phyloP scores from a whole-genome alignment of 495 filamentous ascomycete species.

The Aspergillus leporis region DNA sequence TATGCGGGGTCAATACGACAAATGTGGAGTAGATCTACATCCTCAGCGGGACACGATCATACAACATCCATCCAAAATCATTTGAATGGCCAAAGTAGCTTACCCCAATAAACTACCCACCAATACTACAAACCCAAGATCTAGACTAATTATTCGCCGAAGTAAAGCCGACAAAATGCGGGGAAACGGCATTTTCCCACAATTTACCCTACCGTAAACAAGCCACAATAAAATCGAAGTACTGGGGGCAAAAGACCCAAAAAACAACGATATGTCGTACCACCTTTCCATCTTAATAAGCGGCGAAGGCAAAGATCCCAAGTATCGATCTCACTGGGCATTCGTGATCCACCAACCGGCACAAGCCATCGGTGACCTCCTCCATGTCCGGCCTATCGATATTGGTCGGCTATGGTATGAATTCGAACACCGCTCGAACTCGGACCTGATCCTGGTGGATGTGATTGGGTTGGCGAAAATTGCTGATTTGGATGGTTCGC shows the following conservation, averaged over 20 bases:
- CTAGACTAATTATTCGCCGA: not conserved
- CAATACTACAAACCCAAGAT: not conserved
- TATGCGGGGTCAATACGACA: not conserved
- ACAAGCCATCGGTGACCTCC: constrained; percentile 23
- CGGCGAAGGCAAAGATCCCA: constrained; percentile 23
- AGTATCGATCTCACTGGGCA: constrained; percentile 27
- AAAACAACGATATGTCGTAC: constrained; percentile 4
- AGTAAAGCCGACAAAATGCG: not conserved
- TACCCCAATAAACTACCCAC: not conserved
- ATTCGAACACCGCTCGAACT: constrained; percentile 14
- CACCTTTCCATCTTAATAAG: constrained; percentile 25
- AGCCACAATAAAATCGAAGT: too few species aligned
- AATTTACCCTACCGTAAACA: not conserved
- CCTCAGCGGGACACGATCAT: not conserved
- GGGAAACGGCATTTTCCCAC: not conserved
- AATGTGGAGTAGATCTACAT: not conserved
- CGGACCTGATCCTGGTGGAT: constrained; percentile 11
- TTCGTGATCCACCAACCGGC: constrained; percentile 26
- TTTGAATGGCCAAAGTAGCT: not conserved
- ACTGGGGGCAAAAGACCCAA: too few species aligned
- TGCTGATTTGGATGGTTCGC: constrained; percentile 10
- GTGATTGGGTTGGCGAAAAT: constrained; percentile 20
- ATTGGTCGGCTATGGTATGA: constrained; percentile 16
- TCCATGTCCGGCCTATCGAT: constrained; percentile 27
- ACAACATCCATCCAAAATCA: not conserved